Percentiles rank a stretch among this genome's conserved stretches.
phyloP scores from a whole-genome alignment of 345 rosid genomes.

The Eucalyptus pumila region DNA sequence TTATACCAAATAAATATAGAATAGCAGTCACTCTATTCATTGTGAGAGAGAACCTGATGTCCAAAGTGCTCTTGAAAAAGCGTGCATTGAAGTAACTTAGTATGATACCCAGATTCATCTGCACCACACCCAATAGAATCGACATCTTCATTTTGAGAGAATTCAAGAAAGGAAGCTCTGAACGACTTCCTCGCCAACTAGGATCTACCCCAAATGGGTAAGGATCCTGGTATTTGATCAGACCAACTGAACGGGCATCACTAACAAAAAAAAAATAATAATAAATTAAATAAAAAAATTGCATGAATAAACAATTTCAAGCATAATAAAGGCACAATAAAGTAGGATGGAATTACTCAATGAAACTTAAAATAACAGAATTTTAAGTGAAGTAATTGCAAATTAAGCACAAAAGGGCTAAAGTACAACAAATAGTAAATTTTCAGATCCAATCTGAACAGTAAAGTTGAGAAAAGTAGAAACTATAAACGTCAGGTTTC shows the following conservation, averaged over 20 bases:
- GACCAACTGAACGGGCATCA: conserved; percentile 59
- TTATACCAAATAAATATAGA: background rate
- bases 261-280: conserved; percentile 20
- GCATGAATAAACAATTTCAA: background rate
- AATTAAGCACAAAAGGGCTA: background rate
- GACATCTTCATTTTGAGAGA: conserved; percentile 99
- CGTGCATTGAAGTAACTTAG: conserved; percentile 89
- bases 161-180: conserved; percentile 88
- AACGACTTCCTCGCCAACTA: conserved; percentile 98
- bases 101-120: conserved; percentile 87
- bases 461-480: background rate
- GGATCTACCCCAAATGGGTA: conserved; percentile 99
- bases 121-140: conserved; percentile 75
- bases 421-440: background rate
- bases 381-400: background rate
- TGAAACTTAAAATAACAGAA: background rate
- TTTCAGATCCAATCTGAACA: background rate
- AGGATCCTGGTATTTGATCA: conserved; percentile 68
- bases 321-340: background rate
- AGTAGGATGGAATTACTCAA: background rate
- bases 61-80: conserved; percentile 57
- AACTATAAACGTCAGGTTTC: background rate
- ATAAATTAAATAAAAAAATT: background rate
- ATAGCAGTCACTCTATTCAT: background rate
- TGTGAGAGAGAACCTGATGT: conserved; percentile 40